These are phyloP conservation scores for Globisporangium perplexum DNA, from an alignment of 352 stramenopile genomes.

Conservation along the genomic window DNA sequence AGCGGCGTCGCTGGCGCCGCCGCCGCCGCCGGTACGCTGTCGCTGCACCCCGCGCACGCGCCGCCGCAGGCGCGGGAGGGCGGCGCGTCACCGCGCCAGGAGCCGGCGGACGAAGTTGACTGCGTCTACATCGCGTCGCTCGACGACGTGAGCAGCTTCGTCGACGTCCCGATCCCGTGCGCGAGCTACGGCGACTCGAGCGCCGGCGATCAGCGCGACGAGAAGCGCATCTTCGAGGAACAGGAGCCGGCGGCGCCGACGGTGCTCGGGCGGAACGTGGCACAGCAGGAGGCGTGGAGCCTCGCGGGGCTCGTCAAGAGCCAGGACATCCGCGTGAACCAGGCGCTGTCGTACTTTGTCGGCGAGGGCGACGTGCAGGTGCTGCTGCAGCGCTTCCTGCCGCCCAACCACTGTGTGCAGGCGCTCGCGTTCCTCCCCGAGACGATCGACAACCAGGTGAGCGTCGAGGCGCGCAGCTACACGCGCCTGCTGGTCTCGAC, in stretches of 20 bases:
- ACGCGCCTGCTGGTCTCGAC: slow-evolving; percentile 67
- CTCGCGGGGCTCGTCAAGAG: slow-evolving; percentile 65
- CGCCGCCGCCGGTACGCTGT: too few species aligned
- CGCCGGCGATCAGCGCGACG: slow-evolving; percentile 40
- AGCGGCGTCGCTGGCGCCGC: neutral
- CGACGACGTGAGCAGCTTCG: slow-evolving; percentile 38
- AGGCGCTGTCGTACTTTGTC: slow-evolving; percentile 72
- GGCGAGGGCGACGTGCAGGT: slow-evolving; percentile 55
- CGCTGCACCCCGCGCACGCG: neutral
- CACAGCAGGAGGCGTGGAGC: slow-evolving; percentile 67
- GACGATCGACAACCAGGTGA: slow-evolving; percentile 78
- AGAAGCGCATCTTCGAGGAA: slow-evolving; percentile 51
- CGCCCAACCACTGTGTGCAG: slow-evolving; percentile 64
- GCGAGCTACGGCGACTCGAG: slow-evolving; percentile 50
- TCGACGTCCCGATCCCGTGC: slow-evolving; percentile 50
- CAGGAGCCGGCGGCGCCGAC: slow-evolving; percentile 33
- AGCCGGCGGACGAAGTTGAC: slow-evolving; percentile 27
- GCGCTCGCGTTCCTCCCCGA: slow-evolving; percentile 73
- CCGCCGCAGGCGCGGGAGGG: neutral
- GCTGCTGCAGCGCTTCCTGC: slow-evolving; percentile 66
- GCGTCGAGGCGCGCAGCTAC: slow-evolving; percentile 69
- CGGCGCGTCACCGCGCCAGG: slow-evolving; percentile 11
- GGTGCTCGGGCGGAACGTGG: slow-evolving; percentile 63
- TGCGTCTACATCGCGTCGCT: slow-evolving; percentile 35
- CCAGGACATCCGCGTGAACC: slow-evolving; percentile 78